Percentiles rank a stretch among this genome's conserved stretches.
Evolutionary conservation across 164 flowering plant species (phyloP).

Genomic region (Nymphaea thermarum): DNA sequence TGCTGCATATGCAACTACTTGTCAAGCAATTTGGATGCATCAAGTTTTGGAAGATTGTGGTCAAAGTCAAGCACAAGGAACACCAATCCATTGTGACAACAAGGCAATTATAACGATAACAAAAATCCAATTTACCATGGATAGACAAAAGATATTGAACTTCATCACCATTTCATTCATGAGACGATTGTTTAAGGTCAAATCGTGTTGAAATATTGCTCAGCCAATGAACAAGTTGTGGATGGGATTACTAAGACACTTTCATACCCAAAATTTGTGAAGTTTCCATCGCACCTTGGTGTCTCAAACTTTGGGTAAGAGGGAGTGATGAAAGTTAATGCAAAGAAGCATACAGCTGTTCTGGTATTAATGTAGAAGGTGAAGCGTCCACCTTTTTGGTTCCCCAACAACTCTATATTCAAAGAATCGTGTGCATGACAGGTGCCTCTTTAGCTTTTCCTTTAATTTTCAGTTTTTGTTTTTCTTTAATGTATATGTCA

Average conservation of each 20-base stretch:
- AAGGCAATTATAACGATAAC: neutral
- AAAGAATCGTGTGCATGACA: too few relatives aligned
- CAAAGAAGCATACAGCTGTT: neutral
- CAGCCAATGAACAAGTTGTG: neutral
- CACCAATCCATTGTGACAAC: neutral
- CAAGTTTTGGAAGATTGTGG: neutral
- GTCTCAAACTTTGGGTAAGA: neutral
- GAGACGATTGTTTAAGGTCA: neutral
- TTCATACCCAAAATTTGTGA: neutral
- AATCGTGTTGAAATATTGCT: neutral
- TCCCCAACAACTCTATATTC: too few relatives aligned
- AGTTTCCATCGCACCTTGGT: neutral
- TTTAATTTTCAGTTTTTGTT: too few relatives aligned
- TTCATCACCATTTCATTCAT: neutral
- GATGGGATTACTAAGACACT: neutral
- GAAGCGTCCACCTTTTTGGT: too few relatives aligned
- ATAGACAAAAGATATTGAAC: constrained; percentile 2
- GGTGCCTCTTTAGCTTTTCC: too few relatives aligned
- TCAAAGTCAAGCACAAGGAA: neutral
- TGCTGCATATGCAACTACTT: neutral
- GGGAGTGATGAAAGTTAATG: neutral
- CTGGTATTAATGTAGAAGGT: too few relatives aligned
- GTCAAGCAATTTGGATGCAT: constrained; percentile 2
- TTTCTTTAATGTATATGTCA: too few relatives aligned
- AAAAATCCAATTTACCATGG: neutral